Evolutionary conservation across 768 basidiomycete species (phyloP).

Genomic region (Amyloporia xantha): DNA sequence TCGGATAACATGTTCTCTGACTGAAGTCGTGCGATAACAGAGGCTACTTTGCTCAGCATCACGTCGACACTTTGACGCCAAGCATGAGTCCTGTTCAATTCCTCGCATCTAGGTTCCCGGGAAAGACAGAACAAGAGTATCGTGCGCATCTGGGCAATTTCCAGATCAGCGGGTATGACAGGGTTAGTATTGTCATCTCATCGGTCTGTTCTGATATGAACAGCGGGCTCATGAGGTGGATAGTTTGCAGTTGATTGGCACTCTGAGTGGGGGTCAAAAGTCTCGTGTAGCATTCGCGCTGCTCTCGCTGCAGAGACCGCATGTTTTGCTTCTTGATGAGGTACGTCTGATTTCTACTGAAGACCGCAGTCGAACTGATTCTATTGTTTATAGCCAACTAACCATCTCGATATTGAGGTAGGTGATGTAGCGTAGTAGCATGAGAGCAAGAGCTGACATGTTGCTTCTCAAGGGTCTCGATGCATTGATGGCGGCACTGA

Average conservation of each 20-base stretch:
- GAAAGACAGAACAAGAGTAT: slow-evolving; percentile 94
- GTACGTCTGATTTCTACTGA: slow-evolving; percentile 32
- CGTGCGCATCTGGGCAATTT: slow-evolving; percentile 93
- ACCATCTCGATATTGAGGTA: slow-evolving; percentile 93
- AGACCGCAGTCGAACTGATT: not conserved
- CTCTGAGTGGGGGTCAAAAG: slow-evolving; percentile 93
- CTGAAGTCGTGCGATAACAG: slow-evolving; percentile 31
- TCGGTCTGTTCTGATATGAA: not conserved
- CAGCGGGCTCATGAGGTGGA: too few relatives aligned
- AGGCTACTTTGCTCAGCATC: slow-evolving; percentile 92
- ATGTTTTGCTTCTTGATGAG: slow-evolving; percentile 92
- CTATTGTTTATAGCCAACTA: slow-evolving; percentile 55
- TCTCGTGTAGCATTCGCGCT: slow-evolving; percentile 90
- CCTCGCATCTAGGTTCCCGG: slow-evolving; percentile 87
- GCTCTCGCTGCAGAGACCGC: slow-evolving; percentile 81
- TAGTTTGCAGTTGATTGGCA: slow-evolving; percentile 84
- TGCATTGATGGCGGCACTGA: slow-evolving; percentile 80
- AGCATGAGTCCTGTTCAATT: slow-evolving; percentile 91
- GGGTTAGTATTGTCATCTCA: slow-evolving; percentile 40
- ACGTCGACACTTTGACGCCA: slow-evolving; percentile 85
- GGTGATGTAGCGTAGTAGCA: slow-evolving; percentile 4
- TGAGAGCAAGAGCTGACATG: slow-evolving; percentile 5
- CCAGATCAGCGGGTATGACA: slow-evolving; percentile 94
- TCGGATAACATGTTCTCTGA: not conserved
- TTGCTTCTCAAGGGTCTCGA: slow-evolving; percentile 96